Conservation (phyloP, 2,329 filamentous ascomycete genomes). For the Diaporthe nobilis region DNA sequence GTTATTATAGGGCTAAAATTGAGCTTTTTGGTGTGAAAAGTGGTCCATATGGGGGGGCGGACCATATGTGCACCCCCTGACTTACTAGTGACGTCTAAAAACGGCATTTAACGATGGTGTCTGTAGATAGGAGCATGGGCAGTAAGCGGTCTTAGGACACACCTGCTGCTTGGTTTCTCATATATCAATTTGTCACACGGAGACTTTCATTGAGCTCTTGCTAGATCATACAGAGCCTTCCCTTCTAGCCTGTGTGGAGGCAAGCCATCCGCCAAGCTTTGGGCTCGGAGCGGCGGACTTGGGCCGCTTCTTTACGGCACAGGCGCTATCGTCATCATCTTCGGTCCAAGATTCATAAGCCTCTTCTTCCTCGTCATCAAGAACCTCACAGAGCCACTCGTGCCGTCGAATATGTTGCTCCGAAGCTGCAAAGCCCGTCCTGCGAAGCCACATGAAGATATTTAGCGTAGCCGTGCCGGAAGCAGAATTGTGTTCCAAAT, state of each 20-base stretch:
- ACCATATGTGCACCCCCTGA: too few species aligned
- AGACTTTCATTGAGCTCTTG: too few species aligned
- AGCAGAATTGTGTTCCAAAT: background rate
- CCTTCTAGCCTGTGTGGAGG: background rate
- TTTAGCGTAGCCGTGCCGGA: slow-evolving; percentile 21
- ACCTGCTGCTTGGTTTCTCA: background rate
- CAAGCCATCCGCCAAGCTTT: slow-evolving; percentile 1
- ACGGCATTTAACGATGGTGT: background rate
- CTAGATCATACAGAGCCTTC: background rate
- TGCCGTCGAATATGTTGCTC: slow-evolving; percentile 24
- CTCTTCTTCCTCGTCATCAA: slow-evolving; percentile 13
- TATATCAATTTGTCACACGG: background rate
- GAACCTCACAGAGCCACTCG: slow-evolving; percentile 20
- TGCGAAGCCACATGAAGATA: background rate
- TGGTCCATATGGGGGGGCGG: too few species aligned
- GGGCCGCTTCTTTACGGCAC: background rate
- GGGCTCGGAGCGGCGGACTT: background rate
- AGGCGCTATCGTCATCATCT: background rate
- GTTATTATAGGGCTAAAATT: too few species aligned
- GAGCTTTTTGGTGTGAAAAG: too few species aligned
- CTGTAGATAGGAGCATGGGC: background rate
- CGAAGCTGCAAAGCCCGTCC: background rate
- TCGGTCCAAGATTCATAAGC: background rate
- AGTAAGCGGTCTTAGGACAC: background rate
- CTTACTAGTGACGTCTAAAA: background rate